Evolutionary conservation across 2,329 filamentous ascomycete species (phyloP).

Genomic region (Cladophialophora chaetospira): DNA sequence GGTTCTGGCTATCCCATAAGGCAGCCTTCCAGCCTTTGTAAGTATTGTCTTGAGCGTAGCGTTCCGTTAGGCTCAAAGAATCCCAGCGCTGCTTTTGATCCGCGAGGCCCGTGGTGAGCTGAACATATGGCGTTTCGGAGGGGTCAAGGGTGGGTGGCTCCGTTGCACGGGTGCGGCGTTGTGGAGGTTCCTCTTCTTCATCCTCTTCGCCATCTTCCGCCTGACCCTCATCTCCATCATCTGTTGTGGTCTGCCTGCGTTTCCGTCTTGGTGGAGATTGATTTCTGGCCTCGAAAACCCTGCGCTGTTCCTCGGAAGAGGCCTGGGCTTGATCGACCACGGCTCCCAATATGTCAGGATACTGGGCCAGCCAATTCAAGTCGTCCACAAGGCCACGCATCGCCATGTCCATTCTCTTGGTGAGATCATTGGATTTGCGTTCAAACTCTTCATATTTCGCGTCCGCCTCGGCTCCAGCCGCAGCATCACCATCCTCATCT

Average conservation of each 20-base stretch:
- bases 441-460: conserved; percentile 36
- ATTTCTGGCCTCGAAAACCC: conserved; percentile 38
- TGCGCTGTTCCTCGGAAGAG: conserved; percentile 32
- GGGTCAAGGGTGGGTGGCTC: conserved; percentile 30
- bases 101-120: conserved; percentile 33
- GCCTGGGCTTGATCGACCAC: conserved; percentile 43
- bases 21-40: conserved; percentile 63
- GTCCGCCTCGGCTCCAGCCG: conserved; percentile 5
- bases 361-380: conserved; percentile 48
- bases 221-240: background rate
- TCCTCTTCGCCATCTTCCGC: conserved; percentile 44
- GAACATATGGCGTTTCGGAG: conserved; percentile 18
- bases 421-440: conserved; percentile 54
- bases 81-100: conserved; percentile 29
- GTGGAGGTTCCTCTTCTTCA: conserved; percentile 38
- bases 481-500: background rate
- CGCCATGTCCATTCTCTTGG: conserved; percentile 57
- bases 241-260: conserved; percentile 26
- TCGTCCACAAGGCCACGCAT: conserved; percentile 62
- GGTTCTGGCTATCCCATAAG: conserved; percentile 63
- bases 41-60: conserved; percentile 62
- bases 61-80: conserved; percentile 35
- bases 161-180: conserved; percentile 21
- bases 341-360: conserved; percentile 48
- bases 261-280: conserved; percentile 37